Conservation (phyloP, 495 filamentous ascomycete species). For the Neohortaea acidophila region DNA sequence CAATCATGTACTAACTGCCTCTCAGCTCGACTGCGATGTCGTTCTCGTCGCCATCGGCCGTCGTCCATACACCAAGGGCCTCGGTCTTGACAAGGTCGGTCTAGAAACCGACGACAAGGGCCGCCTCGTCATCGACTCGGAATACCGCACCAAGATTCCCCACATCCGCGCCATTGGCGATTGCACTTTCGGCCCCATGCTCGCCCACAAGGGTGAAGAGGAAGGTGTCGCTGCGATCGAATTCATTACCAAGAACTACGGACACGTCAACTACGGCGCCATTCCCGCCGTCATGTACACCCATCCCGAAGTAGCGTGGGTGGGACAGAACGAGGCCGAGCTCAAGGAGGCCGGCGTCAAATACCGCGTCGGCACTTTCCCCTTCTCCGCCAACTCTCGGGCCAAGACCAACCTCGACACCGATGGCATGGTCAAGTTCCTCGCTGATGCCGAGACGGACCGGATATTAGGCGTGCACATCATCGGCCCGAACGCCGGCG, state of each 20-base stretch:
- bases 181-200: conserved; percentile 95
- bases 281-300: conserved; percentile 99
- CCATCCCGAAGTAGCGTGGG: conserved; percentile 95
- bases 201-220: conserved; percentile 98
- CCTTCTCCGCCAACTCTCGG: conserved; percentile 91
- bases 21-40: conserved; percentile 79
- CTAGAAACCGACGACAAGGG: conserved; percentile 88
- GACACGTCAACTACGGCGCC: conserved; percentile 96
- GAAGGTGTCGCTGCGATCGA: conserved; percentile 88
- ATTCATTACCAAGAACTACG: conserved; percentile 92
- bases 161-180: conserved; percentile 97
- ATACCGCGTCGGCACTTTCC: conserved; percentile 86
- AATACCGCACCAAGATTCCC: conserved; percentile 78
- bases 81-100: conserved; percentile 85
- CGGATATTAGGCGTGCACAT: conserved; percentile 91
- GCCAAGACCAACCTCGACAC: conserved; percentile 98
- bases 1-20: conserved; percentile 5
- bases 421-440: conserved; percentile 93
- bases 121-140: conserved; percentile 88
- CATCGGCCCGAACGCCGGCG: conserved; percentile 85
- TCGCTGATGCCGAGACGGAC: conserved; percentile 93
- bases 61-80: conserved; percentile 79
- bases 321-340: conserved; percentile 94
- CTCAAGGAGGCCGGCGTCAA: conserved; percentile 76
- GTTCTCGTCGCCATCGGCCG: conserved; percentile 95